These are phyloP conservation scores for Moringa oleifera DNA, from an alignment of 345 rosid species.

Conservation along the genomic window DNA sequence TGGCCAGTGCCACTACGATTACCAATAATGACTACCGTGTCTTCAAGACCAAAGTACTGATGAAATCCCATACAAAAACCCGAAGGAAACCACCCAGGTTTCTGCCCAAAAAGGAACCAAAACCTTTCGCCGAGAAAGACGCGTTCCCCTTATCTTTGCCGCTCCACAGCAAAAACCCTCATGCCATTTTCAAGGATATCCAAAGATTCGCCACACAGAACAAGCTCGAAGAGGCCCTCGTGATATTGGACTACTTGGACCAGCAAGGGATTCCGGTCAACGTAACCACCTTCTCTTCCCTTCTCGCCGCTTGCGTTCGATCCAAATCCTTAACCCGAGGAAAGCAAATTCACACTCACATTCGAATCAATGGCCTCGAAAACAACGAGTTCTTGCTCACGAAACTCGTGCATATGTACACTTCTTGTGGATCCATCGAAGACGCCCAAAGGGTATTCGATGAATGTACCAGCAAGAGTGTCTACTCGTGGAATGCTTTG, in stretches of 20 bases:
- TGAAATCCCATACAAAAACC: conserved; percentile 15
- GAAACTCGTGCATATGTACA: conserved; percentile 68
- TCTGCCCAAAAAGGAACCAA: conserved; percentile 26
- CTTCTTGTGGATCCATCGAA: conserved; percentile 56
- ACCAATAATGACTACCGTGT: conserved; percentile 11
- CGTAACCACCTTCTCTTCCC: conserved; percentile 62
- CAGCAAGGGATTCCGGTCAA: conserved; percentile 74
- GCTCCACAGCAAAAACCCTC: conserved; percentile 53
- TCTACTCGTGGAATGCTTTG: conserved; percentile 81
- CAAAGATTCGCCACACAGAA: conserved; percentile 54
- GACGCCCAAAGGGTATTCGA: conserved; percentile 68
- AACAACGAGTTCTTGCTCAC: conserved; percentile 58
- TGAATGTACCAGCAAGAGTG: conserved; percentile 40
- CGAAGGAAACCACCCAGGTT: conserved; percentile 16
- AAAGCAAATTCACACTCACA: conserved; percentile 52
- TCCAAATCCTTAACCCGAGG: conserved; percentile 49
- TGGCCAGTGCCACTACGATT: conserved; percentile 8
- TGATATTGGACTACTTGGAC: conserved; percentile 60
- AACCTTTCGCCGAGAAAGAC: conserved; percentile 43
- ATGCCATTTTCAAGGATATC: conserved; percentile 55
- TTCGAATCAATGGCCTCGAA: conserved; percentile 65
- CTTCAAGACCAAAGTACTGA: conserved; percentile 15
- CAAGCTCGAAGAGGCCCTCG: conserved; percentile 69
- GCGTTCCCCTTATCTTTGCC: conserved; percentile 65
- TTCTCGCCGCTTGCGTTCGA: conserved; percentile 69